These are phyloP conservation scores for Allium sativum DNA, from an alignment of 106 monocot species.

Conservation along the genomic window DNA sequence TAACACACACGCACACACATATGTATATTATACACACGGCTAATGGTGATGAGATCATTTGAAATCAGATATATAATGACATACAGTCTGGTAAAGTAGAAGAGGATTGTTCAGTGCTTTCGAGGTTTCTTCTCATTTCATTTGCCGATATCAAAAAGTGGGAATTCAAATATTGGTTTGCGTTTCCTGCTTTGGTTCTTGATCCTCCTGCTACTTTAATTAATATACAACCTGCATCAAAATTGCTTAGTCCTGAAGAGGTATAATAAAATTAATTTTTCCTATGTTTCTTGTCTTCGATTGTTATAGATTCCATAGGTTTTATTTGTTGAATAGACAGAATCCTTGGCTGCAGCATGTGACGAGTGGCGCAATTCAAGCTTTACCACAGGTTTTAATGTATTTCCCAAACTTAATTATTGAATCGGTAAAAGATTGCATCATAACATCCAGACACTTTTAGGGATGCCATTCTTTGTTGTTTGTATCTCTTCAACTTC, in stretches of 20 bases:
- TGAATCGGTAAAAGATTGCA: no score
- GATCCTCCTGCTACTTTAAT: conserved; percentile 70
- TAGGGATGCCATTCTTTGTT: conserved; percentile 82
- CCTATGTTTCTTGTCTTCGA: not conserved
- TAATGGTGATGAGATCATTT: not conserved
- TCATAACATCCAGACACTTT: not conserved
- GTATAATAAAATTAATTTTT: conserved; percentile 12
- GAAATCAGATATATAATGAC: conserved; percentile 62
- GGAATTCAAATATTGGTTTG: conserved; percentile 80
- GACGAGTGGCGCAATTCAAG: conserved; percentile 77
- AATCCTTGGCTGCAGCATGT: conserved; percentile 48
- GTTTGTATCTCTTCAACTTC: conserved; percentile 57
- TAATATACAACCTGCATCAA: conserved; percentile 46
- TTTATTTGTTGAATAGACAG: conserved; percentile 29
- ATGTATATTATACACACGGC: no score
- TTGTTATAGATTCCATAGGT: conserved; percentile 1
- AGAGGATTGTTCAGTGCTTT: conserved; percentile 58
- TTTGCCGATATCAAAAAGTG: conserved; percentile 93
- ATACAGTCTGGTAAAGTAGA: conserved; percentile 66
- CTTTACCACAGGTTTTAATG: conserved; percentile 51
- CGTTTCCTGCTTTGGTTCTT: conserved; percentile 84
- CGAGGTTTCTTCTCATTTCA: conserved; percentile 80
- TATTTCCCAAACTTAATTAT: not conserved
- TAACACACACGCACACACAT: no score
- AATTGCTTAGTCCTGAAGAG: conserved; percentile 48